Evolutionary conservation across 768 basidiomycete genomes (phyloP).

Genomic region (Tephrocybe sp.): DNA sequence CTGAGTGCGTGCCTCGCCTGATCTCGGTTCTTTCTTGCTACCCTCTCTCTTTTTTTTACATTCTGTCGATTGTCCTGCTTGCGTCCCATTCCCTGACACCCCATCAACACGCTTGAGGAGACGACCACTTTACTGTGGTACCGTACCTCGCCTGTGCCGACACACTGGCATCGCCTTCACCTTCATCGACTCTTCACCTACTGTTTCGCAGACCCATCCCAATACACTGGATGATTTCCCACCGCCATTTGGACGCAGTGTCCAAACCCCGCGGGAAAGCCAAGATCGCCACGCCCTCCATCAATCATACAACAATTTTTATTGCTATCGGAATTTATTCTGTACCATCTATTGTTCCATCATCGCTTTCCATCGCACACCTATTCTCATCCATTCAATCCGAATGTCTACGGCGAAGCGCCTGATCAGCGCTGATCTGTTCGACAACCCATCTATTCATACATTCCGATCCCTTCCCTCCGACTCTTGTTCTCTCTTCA

Average conservation of each 20-base stretch:
- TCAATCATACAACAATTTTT: conserved; percentile 36
- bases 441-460: conserved; percentile 11
- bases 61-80: conserved; percentile 36
- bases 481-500: conserved; percentile 6
- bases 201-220: conserved; percentile 27
- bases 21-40: conserved; percentile 56
- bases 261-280: conserved; percentile 18
- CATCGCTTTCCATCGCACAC: conserved; percentile 4
- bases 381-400: conserved; percentile 13
- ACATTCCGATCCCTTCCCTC: conserved; percentile 16
- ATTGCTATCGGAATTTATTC: conserved; percentile 45
- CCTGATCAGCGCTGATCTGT: conserved; percentile 38
- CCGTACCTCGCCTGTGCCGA: conserved; percentile 76
- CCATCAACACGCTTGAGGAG: conserved; percentile 62
- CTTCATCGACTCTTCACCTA: conserved; percentile 22
- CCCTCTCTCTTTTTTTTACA: conserved; percentile 36
- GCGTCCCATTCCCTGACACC: conserved; percentile 49
- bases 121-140: conserved; percentile 84
- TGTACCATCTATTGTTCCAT: conserved; percentile 17
- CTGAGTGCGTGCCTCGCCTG: conserved; percentile 54
- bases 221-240: conserved; percentile 24
- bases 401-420: conserved; percentile 28
- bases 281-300: conserved; percentile 16
- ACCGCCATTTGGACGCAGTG: conserved; percentile 17
- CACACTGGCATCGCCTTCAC: conserved; percentile 60